Base-by-base conservation (phyloP, 345 rosid species). In the Zanthoxylum bungeanum region DNA sequence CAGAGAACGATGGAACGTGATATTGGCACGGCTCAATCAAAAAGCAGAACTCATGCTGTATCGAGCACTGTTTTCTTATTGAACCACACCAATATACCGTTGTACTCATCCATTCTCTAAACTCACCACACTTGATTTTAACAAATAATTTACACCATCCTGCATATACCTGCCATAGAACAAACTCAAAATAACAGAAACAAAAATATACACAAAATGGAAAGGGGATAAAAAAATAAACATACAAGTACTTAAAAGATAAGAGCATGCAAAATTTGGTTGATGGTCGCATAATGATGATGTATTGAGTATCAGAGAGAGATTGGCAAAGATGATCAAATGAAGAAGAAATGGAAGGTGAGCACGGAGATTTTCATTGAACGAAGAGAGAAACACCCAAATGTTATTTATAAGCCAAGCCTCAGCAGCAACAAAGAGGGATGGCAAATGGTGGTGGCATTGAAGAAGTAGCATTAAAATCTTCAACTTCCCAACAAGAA, bases 1-100 rank as follows among this genome's bases (percentile, higher is more conserved):
- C 0, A 16, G 30, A 19, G n/a, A 74, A 66, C 17, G 19, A 74
- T 22, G 74, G 72, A 42, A 78, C 87, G 87, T 81, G 89, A 86
- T 86, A 86, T 86, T 86, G 89, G 89, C 87, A 72, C 89, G 89
- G 89, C 85, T 86, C 90, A 86, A 84, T 84, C 61, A 86, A 80
- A 82, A 86, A 67, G 71, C 79, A 76, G 81, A 33, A 76, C 81
- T 56, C 80, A 53, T 63, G 30, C 24, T n/a, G 22, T 58, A 56
- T 62, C 30, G 79, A 77, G 75, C 82, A n/a, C 77, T 44, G 76
- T 50, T 86, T 84, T 86, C 83, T 82, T 66, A 84, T 86, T 86
- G 90, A 86, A 84, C 90, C 88, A 86, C 55, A 82, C 86, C 90
- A 86, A 86, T 82, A 86, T 84, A 86, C 70, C 86, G 88, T 79